Evolutionary conservation across 495 filamentous ascomycete species (phyloP), one percentile per base, ranked within the genome.

Genomic region (Penicillium parvum): DNA sequence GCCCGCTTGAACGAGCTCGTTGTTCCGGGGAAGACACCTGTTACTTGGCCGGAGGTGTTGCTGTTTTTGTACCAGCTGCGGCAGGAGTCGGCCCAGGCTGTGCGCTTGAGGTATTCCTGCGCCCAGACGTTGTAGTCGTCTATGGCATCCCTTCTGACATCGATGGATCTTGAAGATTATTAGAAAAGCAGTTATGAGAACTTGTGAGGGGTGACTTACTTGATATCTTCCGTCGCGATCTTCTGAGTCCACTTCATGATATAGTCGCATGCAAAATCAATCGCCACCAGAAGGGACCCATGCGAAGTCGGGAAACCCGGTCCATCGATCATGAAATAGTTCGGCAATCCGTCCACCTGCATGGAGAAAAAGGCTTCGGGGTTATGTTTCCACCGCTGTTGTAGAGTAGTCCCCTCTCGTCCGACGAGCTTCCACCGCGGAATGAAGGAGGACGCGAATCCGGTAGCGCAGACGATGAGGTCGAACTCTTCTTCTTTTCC

Each of bases 241-340:
- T 73, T 69, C 35, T 64, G 60, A 25, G 74, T 58, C 63, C 68
- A 66, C 52, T 63, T 82, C 72, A 47, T 74, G 65, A 38, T 82
- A 65, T 49, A 75, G 40, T 73, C 70, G 6, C 53, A 56, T 9
- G 67, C 68, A 56, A 65, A 68, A 45, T 80, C 74, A 10, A 81
- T 62, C 30, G 70, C 66, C 27, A 76, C 52, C 1, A 69, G 62
- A 0, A 74, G 51, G 6, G 69, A 71, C 0, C 68, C 69, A 26
- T 63, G 60, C 5, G 51, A 53, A 1, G 61, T 60, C 4, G 66
- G 58, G 2, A 44, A 55, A 50, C 75, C 66, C 1, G 66, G 66
- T 3, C 66, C 66, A 17, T 55, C 58, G 28, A 60, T 50, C 25
- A 64, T 53, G 37, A 68, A 66, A 18, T 66, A 59, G 27, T 71